phyloP scores from a whole-genome alignment of 2,329 filamentous ascomycete genomes.

The Xylaria arbuscula region DNA sequence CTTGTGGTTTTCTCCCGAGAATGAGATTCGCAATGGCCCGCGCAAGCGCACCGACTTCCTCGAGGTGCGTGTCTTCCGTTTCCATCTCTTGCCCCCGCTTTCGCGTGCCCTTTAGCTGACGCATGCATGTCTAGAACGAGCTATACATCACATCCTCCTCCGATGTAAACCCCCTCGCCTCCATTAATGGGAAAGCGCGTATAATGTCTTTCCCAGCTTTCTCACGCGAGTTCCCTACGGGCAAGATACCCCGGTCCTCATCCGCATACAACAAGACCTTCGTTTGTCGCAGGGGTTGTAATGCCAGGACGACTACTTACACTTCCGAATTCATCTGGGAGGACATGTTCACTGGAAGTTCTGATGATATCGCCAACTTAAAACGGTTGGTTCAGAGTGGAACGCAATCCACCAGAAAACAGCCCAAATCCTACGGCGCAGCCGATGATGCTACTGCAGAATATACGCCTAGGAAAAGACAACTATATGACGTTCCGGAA shows the following conservation, averaged over 20 bases:
- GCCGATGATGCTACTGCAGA: conserved; percentile 47
- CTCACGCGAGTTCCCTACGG: conserved; percentile 75
- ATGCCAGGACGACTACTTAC: conserved; percentile 87
- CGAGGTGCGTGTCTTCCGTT: conserved; percentile 60
- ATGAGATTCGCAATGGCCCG: conserved; percentile 84
- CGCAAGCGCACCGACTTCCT: conserved; percentile 86
- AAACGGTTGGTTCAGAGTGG: conserved; percentile 74
- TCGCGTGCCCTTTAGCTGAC: conserved; percentile 28
- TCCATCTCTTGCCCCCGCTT: conserved; percentile 22
- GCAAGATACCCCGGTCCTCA: conserved; percentile 77
- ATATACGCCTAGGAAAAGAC: conserved; percentile 31
- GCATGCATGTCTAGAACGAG: conserved; percentile 71
- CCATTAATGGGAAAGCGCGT: conserved; percentile 89
- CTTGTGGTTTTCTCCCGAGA: conserved; percentile 95
- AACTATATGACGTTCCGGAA: conserved; percentile 29
- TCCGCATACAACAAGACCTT: conserved; percentile 87
- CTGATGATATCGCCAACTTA: conserved; percentile 72
- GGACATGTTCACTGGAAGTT: conserved; percentile 76
- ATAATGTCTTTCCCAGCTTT: conserved; percentile 81
- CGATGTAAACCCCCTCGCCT: conserved; percentile 86
- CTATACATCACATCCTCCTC: conserved; percentile 89
- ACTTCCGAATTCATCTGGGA: conserved; percentile 95
- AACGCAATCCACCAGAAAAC: conserved; percentile 77
- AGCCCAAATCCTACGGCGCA: conserved; percentile 47
- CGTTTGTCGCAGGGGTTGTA: conserved; percentile 88